Conservation (phyloP, 179 eudicot species). For the Vitellaria paradoxa region DNA sequence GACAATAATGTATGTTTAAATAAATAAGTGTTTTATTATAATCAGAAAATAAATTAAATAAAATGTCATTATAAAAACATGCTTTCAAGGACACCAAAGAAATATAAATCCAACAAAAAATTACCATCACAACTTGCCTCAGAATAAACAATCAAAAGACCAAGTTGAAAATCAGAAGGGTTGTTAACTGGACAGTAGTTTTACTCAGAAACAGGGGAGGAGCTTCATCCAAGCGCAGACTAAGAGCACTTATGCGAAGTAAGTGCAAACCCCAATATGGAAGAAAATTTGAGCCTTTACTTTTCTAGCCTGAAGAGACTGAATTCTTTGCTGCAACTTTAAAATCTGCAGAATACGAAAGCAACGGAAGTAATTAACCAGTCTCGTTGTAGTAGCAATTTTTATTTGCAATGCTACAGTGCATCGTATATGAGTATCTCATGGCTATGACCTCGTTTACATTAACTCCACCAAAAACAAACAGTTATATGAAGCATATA, state of each 20-base stretch:
- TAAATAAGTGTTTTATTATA: no score
- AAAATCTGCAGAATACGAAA: slow-evolving; percentile 40
- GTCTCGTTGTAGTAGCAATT: neutral
- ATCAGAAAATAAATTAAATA: no score
- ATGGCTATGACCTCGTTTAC: neutral
- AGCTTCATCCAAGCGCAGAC: no score
- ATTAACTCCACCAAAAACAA: neutral
- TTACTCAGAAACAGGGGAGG: no score
- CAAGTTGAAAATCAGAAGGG: neutral
- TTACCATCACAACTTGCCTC: neutral
- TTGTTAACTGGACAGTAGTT: neutral
- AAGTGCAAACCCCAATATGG: slow-evolving; percentile 2
- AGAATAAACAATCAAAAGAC: neutral
- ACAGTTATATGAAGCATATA: no score
- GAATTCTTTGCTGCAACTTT: slow-evolving; percentile 79
- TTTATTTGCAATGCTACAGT: neutral
- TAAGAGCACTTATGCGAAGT: slow-evolving; percentile 9
- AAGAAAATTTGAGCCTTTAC: slow-evolving; percentile 46
- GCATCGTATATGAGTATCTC: neutral
- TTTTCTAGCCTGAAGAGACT: slow-evolving; percentile 82
- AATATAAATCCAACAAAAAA: no score
- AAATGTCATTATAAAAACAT: no score
- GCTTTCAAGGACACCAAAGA: no score
- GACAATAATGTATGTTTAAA: no score
- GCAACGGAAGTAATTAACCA: slow-evolving; percentile 2